A percentile compares a stretch with the other conserved stretches of the same genome.
Evolutionary conservation across 2,329 filamentous ascomycete genomes (phyloP).

Genomic region (Botryotinia narcissicola): DNA sequence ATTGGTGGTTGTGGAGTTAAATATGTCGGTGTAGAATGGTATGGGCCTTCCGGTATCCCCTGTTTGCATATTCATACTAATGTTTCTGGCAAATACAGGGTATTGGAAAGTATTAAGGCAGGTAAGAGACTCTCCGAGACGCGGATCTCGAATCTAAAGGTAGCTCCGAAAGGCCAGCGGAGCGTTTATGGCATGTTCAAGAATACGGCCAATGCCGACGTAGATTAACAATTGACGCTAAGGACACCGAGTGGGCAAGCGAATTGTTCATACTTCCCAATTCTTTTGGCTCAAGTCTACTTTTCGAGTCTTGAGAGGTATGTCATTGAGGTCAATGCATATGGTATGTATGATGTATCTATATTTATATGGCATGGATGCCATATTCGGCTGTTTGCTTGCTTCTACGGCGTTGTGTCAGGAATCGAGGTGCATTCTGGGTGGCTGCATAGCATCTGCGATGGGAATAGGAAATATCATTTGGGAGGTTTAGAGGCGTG

Average conservation of each 20-base stretch:
- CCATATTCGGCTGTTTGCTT: constrained; percentile 26
- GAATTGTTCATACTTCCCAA: constrained; percentile 7
- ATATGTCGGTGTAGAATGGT: constrained; percentile 82
- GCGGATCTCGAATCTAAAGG: constrained; percentile 62
- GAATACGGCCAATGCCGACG: constrained; percentile 26
- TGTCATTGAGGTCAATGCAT: constrained; percentile 21
- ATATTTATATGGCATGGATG: constrained; percentile 22
- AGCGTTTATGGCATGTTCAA: constrained; percentile 59
- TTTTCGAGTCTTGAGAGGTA: constrained; percentile 13
- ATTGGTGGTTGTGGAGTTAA: constrained; percentile 68
- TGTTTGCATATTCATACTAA: constrained; percentile 15
- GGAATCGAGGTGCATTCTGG: constrained; percentile 19
- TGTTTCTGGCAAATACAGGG: constrained; percentile 48
- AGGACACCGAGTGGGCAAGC: constrained; percentile 8
- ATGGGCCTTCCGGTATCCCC: constrained; percentile 31
- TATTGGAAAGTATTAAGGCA: constrained; percentile 77
- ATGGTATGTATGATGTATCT: constrained; percentile 18
- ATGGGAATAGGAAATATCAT: neutral
- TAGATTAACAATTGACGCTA: constrained; percentile 14
- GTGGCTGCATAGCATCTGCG: constrained; percentile 26
- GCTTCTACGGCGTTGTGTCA: constrained; percentile 21
- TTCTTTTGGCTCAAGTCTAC: neutral
- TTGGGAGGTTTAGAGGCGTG: constrained; percentile 1
- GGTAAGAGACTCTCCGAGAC: constrained; percentile 73
- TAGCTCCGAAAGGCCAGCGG: constrained; percentile 60